Evolutionary conservation across 208 protist genomes (phyloP).

Genomic region (Wallacemonas collosoma): DNA sequence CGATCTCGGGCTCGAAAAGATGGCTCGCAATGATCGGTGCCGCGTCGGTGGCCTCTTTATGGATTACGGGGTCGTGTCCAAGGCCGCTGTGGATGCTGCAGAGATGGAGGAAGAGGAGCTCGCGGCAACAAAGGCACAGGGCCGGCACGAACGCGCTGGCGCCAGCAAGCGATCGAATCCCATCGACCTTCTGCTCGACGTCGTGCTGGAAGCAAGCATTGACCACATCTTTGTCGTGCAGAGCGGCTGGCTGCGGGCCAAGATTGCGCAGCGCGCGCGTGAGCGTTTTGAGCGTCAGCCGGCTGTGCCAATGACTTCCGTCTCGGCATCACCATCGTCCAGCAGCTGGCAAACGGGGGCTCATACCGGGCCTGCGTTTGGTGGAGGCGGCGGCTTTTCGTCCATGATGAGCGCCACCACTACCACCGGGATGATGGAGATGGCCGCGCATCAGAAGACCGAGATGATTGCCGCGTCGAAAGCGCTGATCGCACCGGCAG

Average conservation of each 20-base stretch:
- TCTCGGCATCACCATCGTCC: neutral
- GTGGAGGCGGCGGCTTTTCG: too few species aligned
- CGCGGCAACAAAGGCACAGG: conserved; percentile 7
- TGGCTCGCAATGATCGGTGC: conserved; percentile 59
- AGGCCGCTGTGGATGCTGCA: conserved; percentile 23
- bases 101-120: conserved; percentile 34
- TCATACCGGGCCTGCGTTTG: too few species aligned
- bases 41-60: conserved; percentile 74
- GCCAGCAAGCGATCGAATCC: conserved; percentile 29
- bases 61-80: conserved; percentile 58
- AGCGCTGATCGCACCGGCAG: conserved; percentile 23
- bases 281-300: conserved; percentile 25
- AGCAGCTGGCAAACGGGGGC: too few species aligned
- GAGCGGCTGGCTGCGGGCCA: conserved; percentile 69
- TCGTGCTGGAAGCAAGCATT: conserved; percentile 48
- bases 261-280: conserved; percentile 57
- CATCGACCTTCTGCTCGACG: conserved; percentile 57
- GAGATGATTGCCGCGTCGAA: conserved; percentile 20
- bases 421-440: neutral
- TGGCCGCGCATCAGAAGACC: neutral
- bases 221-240: conserved; percentile 71
- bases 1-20: conserved; percentile 34
- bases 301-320: neutral
- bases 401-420: too few species aligned
- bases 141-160: neutral